These are phyloP conservation scores for Linanthus parryae DNA, from an alignment of 148 eudicot species.

Conservation along the genomic window DNA sequence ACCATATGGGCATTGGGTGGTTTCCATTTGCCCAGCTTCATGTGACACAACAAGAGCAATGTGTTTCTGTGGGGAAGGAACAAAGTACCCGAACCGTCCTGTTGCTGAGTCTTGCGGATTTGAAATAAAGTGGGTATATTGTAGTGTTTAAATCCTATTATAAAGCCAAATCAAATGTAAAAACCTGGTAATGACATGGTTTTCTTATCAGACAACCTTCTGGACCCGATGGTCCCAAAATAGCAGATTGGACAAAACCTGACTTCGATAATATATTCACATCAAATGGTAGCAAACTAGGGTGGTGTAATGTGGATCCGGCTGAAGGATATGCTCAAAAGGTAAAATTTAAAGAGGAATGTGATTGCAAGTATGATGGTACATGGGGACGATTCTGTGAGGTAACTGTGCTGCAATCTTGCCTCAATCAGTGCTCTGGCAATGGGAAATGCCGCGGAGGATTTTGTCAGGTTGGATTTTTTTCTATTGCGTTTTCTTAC, in stretches of 20 bases:
- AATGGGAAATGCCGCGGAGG: conserved; percentile 95
- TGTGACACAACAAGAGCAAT: conserved; percentile 90
- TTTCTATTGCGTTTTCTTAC: no score
- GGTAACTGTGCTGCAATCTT: conserved; percentile 51
- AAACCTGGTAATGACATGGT: neutral
- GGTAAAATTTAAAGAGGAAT: conserved; percentile 64
- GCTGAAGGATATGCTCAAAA: conserved; percentile 56
- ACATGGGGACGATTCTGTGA: conserved; percentile 70
- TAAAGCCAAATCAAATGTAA: neutral
- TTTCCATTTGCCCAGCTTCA: conserved; percentile 72
- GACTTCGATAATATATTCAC: conserved; percentile 60
- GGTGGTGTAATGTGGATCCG: conserved; percentile 98
- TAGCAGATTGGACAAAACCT: conserved; percentile 64
- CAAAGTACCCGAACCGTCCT: conserved; percentile 92
- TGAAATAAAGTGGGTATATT: conserved; percentile 46
- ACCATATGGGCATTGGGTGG: conserved; percentile 82
- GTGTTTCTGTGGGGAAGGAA: conserved; percentile 96
- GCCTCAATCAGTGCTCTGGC: conserved; percentile 91
- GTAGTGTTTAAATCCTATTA: neutral
- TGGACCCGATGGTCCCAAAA: conserved; percentile 41
- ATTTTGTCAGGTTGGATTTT: conserved; percentile 81
- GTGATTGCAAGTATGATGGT: conserved; percentile 96
- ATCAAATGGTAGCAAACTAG: conserved; percentile 53
- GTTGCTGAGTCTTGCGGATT: conserved; percentile 89
- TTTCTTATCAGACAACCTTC: conserved; percentile 34